Base-by-base conservation (phyloP, 345 rosid genomes). In the Arabidopsis arenosa region DNA sequence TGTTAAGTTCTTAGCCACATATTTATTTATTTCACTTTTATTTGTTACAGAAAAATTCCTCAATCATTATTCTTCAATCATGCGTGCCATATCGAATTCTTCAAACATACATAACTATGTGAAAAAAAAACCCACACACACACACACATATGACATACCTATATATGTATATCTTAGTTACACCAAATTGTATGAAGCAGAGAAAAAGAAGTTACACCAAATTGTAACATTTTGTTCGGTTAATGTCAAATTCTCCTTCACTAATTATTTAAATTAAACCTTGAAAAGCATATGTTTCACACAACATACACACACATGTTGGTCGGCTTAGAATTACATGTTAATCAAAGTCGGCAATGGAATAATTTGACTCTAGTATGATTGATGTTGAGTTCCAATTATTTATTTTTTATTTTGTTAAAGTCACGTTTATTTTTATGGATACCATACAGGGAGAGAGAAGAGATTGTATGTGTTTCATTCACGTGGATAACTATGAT, bases 401-500 rank as follows among this genome's bases (percentile, higher is more conserved):
- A 51, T 39, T 55, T 30, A 6, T 2, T 30, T 7, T 15, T 57
- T 43, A 17, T 48, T 61, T 61, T 26, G 6, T 45, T 12, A 14
- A 61, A 13, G 53, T 30, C 55, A 51, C 18, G 61, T 51, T 61
- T 72, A 23, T 35, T 49, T 51, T n/a, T n/a, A 56, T 44, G 58
- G 4, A 21, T 33, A 26, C 11, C 4, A 30, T 52, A 26, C 21
- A 57, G 8, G 26, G 37, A 37, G 21, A 59, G 64, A 64, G 37
- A 18, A 51, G 7, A 55, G 6, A 52, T 75, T 28, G 32, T 51
- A 11, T 52, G 56, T 47, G 45, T 49, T 65, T 78, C 73, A 52
- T 51, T 72, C 81, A 66, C 66, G 81, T 78, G 81, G 48, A 72
- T 39, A 65, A 59, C 63, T 66, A 72, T 78, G 69, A 78, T 78